Base-by-base conservation (phyloP, 2,329 filamentous ascomycete genomes). In the Neoarthrinium moseri region DNA sequence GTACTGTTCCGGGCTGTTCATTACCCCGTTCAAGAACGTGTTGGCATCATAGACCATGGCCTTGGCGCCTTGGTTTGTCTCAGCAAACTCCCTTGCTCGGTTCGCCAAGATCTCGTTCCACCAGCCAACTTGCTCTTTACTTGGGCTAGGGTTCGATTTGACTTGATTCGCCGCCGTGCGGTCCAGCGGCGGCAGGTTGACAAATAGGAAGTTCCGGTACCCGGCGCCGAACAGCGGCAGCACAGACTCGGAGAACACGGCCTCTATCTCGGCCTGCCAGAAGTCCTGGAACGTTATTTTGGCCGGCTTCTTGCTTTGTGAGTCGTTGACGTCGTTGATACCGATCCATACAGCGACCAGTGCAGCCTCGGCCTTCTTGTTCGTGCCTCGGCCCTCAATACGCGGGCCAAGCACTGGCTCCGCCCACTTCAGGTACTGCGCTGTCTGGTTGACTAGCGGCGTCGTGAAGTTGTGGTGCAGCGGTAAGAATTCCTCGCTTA, bases 291-390 rank as follows among this genome's bases (percentile, higher is more conserved):
- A 78, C 10, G 66, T 61, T 11, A 71, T 60, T 11, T 52, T 64
- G 24, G 62, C 64, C 38, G 68, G 70, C 32, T 70, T 67, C 12
- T 61, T 10, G 22, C 21, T 24, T n/a, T 26, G 64, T 6, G 70
- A 70, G 54, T 81, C 77, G 50, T 66, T 69, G 49, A 81, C 76
- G 46, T 81, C 78, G 55, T 81, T 81, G 48, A 81, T 68, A 1
- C 75, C 78, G 36, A 81, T 81, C 71, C 73, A 81, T 29, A 79
- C 57, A 3, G 71, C 71, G 0, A 75, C 63, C 4, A 78, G 57
- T 3, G 69, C 63, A 10, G 67, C 52, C 5, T n/a, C 41, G 10
- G 17, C 3, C 23, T 45, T 29, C 22, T 41, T 36, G 17, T 15
- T 33, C 8, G 24, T 54, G 15, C n/a, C 23, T 1, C 23, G 8